phyloP scores from a whole-genome alignment of 129 eudicot genomes.

The Flaveria sonorensis region DNA sequence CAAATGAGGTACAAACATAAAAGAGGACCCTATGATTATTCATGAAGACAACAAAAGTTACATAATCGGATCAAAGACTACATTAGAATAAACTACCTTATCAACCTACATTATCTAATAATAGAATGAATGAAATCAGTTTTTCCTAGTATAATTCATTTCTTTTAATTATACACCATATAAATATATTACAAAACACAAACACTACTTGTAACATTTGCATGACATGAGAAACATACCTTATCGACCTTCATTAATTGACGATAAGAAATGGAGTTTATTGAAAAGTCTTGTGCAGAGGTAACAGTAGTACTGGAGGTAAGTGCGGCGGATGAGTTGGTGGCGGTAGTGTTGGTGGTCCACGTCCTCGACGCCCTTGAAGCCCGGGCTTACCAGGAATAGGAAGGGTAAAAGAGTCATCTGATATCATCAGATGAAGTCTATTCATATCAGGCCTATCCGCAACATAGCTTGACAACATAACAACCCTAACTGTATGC shows the following conservation, averaged over 20 bases:
- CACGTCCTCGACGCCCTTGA: constrained; percentile 75
- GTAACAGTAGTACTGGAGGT: constrained; percentile 43
- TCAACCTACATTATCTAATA: too few species aligned
- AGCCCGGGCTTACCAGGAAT: constrained; percentile 71
- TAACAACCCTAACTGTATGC: constrained; percentile 74
- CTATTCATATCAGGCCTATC: constrained; percentile 87
- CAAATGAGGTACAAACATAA: too few species aligned
- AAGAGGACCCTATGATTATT: too few species aligned
- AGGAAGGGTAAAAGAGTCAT: constrained; percentile 69
- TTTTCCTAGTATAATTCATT: too few species aligned
- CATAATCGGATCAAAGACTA: too few species aligned
- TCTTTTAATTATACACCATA: too few species aligned
- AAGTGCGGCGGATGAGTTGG: constrained; percentile 35
- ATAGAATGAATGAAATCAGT: too few species aligned
- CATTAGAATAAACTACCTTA: too few species aligned
- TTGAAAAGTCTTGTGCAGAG: constrained; percentile 40
- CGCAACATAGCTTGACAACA: constrained; percentile 78
- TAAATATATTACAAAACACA: too few species aligned
- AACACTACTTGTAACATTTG: not conserved
- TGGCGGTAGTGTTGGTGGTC: constrained; percentile 43
- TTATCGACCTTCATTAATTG: constrained; percentile 64
- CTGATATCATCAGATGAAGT: constrained; percentile 60
- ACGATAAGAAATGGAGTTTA: too few species aligned
- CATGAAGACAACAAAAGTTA: too few species aligned
- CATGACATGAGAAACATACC: not conserved